These are phyloP conservation scores for Scedosporium aurantiacum DNA, from an alignment of 2,329 filamentous ascomycete species.

Conservation along the genomic window DNA sequence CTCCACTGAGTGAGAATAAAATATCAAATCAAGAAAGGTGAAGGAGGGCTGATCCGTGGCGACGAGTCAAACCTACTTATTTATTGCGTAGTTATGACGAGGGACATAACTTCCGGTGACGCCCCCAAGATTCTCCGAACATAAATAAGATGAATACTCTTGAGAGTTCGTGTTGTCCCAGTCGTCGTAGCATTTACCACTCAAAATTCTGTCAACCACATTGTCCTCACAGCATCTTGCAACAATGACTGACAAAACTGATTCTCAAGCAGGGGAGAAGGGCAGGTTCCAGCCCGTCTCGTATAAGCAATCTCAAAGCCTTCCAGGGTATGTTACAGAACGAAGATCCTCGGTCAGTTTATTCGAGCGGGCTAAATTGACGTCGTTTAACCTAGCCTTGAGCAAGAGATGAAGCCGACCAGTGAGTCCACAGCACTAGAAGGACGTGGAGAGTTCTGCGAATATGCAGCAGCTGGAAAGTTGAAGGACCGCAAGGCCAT, in stretches of 20 bases:
- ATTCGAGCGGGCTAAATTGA: background rate
- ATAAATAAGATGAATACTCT: too few species aligned
- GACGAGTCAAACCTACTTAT: too few species aligned
- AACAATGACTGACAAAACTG: background rate
- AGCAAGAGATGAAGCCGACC: slow-evolving; percentile 25
- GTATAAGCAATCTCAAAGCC: slow-evolving; percentile 23
- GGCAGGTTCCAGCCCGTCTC: slow-evolving; percentile 24
- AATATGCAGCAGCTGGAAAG: slow-evolving; percentile 34
- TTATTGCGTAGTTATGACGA: too few species aligned
- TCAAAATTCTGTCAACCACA: too few species aligned
- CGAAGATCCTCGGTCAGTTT: background rate
- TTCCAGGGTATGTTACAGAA: slow-evolving; percentile 22
- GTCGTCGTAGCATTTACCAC: too few species aligned
- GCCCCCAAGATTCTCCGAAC: too few species aligned
- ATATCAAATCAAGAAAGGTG: too few species aligned
- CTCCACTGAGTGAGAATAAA: too few species aligned
- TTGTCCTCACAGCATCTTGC: background rate
- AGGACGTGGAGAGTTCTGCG: slow-evolving; percentile 23
- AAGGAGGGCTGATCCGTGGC: too few species aligned
- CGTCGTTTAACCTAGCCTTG: slow-evolving; percentile 15
- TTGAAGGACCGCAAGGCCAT: slow-evolving; percentile 38
- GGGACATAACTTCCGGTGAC: too few species aligned
- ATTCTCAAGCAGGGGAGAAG: slow-evolving; percentile 9
- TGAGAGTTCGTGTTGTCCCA: too few species aligned
- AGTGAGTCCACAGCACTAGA: slow-evolving; percentile 30